Conservation (phyloP, 75 land plant genomes). For the Sequoia sempervirens region DNA sequence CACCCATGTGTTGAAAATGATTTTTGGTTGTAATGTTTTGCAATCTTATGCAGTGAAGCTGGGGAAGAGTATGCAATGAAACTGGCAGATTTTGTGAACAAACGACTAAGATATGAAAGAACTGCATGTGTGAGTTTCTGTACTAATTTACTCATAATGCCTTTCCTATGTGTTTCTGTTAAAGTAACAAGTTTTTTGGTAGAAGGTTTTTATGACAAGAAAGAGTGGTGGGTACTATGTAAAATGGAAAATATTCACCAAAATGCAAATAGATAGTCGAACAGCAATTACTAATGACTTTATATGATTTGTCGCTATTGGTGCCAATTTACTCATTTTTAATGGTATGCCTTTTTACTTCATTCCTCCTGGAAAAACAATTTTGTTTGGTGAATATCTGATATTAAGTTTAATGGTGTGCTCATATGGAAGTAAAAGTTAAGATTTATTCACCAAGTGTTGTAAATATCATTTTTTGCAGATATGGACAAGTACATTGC, state of each 20-base stretch:
- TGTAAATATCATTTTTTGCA: constrained; percentile 13
- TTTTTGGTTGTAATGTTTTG: background rate
- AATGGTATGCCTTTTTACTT: background rate
- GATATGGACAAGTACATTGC: constrained; percentile 99
- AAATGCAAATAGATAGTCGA: background rate
- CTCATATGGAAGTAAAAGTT: background rate
- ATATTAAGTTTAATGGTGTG: background rate
- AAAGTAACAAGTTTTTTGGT: background rate
- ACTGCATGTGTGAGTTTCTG: constrained; percentile 86
- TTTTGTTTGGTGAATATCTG: background rate
- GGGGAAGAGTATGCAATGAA: constrained; percentile 88
- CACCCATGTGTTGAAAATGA: constrained; percentile 8
- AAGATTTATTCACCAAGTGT: background rate
- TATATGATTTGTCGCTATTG: background rate
- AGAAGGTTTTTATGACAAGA: background rate
- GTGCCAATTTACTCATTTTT: background rate
- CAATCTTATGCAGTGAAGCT: constrained; percentile 59
- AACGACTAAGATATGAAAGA: constrained; percentile 71
- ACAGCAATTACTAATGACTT: background rate
- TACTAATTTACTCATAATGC: background rate
- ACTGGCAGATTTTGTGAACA: constrained; percentile 83
- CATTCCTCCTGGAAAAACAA: background rate
- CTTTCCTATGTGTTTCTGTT: background rate
- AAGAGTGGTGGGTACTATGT: background rate
- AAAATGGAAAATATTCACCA: background rate